Base-by-base conservation (phyloP, 371 early-diverging fungal species). In the Caulochytrium protostelioides region DNA sequence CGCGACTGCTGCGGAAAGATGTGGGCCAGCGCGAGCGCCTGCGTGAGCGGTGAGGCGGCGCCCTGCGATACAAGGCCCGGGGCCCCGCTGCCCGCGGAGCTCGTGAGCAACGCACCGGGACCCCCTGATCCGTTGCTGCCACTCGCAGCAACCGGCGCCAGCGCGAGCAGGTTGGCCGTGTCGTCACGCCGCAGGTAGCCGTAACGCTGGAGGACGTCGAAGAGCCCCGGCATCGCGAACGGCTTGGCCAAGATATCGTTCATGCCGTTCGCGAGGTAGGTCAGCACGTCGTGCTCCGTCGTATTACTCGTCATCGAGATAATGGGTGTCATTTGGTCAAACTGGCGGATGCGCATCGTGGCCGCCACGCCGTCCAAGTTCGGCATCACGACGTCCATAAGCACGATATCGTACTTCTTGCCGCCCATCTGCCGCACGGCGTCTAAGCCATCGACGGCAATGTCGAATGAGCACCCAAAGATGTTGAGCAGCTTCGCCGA, bases 321-420 rank as follows among this genome's bases (percentile, higher is more conserved):
- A 28, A 83, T 76, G 0, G 81, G 78, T 4, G 77, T 76, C 25
- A 52, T 37, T 17, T 59, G 49, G 44, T 79, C 78, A 43, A 73
- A 73, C 47, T 72, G 70, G 28, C 81, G 68, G 35, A 83, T 79
- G 20, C 57, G 70, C 8, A 62, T 50, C 3, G 79, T 76, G 0
- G 79, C 72, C 20, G 37, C 28, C 4, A 55, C 45, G 21, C 82
- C 79, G 48, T 79, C 79, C 41, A 79, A 45, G 24, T 70, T 66
- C 4, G 78, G 78, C 71, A 77, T 74, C 21, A 72, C 59, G 30
- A 76, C 74, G 42, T 79, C 78, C 80, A 80, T 77, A 4, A 80
- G 50, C 10, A 80, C 75, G 25, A 80, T 54, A 43, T 80, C 81
- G 38, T 78, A 77, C 41, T 72, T 72, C 21, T 63, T 61, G 14